A percentile compares a stretch with the other conserved stretches of the same genome.
Evolutionary conservation across 208 protist genomes (phyloP).

Genomic region (Angomonas deanei): DNA sequence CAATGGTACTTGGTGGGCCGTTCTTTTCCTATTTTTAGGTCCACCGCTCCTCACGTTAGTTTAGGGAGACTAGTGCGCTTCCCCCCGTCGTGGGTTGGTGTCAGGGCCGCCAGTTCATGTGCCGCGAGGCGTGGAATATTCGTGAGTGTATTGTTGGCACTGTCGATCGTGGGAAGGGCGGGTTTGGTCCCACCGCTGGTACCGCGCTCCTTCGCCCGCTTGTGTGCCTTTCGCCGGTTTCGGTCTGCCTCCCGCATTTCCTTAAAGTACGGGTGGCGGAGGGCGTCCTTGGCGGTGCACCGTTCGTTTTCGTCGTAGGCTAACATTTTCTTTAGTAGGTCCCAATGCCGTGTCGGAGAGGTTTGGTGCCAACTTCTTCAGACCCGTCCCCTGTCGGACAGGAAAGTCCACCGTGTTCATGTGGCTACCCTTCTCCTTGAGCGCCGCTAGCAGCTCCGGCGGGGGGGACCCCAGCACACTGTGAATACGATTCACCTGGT

Average conservation of each 20-base stretch:
- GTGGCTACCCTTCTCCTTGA: conserved; percentile 52
- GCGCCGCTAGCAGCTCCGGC: conserved; percentile 55
- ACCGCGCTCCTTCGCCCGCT: background rate
- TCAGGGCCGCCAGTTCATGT: background rate
- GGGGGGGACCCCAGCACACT: conserved; percentile 89
- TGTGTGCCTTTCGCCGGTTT: background rate
- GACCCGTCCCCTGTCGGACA: conserved; percentile 49
- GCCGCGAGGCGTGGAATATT: background rate
- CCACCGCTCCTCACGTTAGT: background rate
- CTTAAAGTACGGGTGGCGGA: conserved; percentile 87
- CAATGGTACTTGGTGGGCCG: too few species aligned
- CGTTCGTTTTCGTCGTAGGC: conserved; percentile 87
- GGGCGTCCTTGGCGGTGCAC: conserved; percentile 86
- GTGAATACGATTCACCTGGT: conserved; percentile 89
- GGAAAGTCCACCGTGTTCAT: conserved; percentile 67
- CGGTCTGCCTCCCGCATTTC: conserved; percentile 4
- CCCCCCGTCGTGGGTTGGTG: background rate
- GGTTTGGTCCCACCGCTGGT: background rate
- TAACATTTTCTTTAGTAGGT: conserved; percentile 84
- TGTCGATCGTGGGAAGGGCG: background rate
- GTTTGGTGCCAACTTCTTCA: conserved; percentile 60
- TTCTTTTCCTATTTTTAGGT: too few species aligned
- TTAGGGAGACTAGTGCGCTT: background rate
- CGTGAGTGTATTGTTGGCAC: background rate
- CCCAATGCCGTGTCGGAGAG: conserved; percentile 65